Evolutionary conservation across 176 grass and related monocot species (phyloP), one percentile per base, ranked within the genome.

Genomic region (Bolboschoenus planiculmis): DNA sequence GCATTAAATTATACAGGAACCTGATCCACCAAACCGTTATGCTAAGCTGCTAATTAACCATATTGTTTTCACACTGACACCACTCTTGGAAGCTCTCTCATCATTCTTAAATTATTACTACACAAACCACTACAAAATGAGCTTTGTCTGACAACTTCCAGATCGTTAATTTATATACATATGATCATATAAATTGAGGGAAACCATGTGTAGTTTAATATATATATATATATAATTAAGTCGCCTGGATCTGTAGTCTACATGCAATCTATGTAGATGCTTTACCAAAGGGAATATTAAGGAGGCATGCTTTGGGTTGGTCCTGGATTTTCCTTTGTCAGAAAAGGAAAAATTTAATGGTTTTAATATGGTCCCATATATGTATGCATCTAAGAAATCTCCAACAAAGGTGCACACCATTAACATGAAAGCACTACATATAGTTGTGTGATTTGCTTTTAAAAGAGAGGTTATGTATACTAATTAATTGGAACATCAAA

Each of bases 321-420:
- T 39, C 34, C 64, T 68, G 39, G 64, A 67, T 68, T 68, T 39
- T 68, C 64, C 64, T 68, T 36, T 40, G 64, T 68, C 34, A 68
- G 64, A 9, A 68, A 39, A n/a, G 34, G 15, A 66, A 20, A 35
- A 4, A 11, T 16, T 58, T 21, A 35, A 14, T 65, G 34, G 18
- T 65, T 60, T 64, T 64, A 64, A 64, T 16, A 34, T 64, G n/a
- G n/a, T n/a, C n/a, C n/a, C n/a, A n/a, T n/a, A n/a, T n/a, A n/a
- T n/a, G n/a, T 34, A 34, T 34, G 14, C 29, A 64, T 34, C 61
- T 35, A 35, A 65, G 5, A 34, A 7, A 65, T 65, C 61, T 66
- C 26, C 63, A 66, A 36, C 3, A 66, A 3, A 11, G 13, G 23
- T 66, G 33, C 30, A 4, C 33, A 60, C 29, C 62, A 36, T 66